These are phyloP conservation scores for Candida railenensis DNA, from an alignment of 805 yeast genomes.

Conservation along the genomic window DNA sequence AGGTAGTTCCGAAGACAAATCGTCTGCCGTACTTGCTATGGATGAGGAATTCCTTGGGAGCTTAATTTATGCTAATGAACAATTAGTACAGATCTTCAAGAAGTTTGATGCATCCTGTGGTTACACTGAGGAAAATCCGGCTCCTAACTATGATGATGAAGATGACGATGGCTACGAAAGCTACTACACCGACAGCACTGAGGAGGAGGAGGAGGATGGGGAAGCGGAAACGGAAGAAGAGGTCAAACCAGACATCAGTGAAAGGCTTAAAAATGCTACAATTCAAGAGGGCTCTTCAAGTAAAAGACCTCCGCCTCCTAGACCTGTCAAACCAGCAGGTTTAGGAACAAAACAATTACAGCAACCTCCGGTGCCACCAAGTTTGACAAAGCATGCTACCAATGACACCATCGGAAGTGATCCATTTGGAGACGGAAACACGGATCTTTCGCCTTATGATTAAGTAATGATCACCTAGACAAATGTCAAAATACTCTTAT, in stretches of 20 bases:
- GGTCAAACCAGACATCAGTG: conserved; percentile 6
- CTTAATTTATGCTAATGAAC: conserved; percentile 86
- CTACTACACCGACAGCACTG: conserved; percentile 35
- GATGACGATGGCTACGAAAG: conserved; percentile 32
- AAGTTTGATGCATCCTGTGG: conserved; percentile 60
- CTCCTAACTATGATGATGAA: conserved; percentile 30
- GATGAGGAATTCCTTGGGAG: conserved; percentile 88
- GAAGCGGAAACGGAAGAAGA: conserved; percentile 26
- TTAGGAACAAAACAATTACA: conserved; percentile 7
- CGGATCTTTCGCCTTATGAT: conserved; percentile 17
- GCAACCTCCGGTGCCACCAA: conserved; percentile 7
- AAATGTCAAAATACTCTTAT: background rate
- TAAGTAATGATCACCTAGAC: no score
- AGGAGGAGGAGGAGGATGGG: conserved; percentile 30
- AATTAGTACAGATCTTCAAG: conserved; percentile 71
- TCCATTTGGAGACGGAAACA: conserved; percentile 40
- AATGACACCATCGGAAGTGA: conserved; percentile 28
- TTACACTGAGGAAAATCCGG: conserved; percentile 37
- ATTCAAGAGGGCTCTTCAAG: conserved; percentile 7
- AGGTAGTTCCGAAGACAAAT: conserved; percentile 32
- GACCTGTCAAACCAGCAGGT: conserved; percentile 23
- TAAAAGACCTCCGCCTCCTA: conserved; percentile 22
- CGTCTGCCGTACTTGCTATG: conserved; percentile 25
- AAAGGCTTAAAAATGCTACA: conserved; percentile 11
- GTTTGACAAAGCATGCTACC: conserved; percentile 21